phyloP scores from a whole-genome alignment of 257 asterid species.

The Nyctanthes arbortristis region DNA sequence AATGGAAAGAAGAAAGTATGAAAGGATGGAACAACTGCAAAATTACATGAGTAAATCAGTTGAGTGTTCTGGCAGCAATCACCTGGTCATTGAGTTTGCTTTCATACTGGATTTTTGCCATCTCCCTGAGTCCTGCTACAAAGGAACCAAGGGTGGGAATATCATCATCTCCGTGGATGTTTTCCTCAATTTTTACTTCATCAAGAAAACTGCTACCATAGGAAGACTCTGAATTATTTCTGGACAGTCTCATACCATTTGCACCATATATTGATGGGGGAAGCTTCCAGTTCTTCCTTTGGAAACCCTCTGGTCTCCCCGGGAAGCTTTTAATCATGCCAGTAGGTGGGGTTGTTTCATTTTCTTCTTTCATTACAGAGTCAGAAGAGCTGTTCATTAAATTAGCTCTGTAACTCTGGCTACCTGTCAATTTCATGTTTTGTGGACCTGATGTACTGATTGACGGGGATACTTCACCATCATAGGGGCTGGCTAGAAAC shows the following conservation, averaged over 20 bases:
- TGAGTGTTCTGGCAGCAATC: constrained; percentile 20
- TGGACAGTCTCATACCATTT: constrained; percentile 37
- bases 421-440: constrained; percentile 49
- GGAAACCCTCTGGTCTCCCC: constrained; percentile 63
- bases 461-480: constrained; percentile 40
- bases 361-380: constrained; percentile 43
- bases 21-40: neutral
- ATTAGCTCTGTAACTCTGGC: constrained; percentile 68
- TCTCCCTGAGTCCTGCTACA: constrained; percentile 92
- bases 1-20: neutral
- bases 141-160: constrained; percentile 91
- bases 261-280: constrained; percentile 72
- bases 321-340: constrained; percentile 54
- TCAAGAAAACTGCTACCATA: constrained; percentile 56
- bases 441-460: constrained; percentile 44
- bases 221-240: constrained; percentile 67
- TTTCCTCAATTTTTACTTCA: constrained; percentile 47
- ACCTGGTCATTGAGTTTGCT: constrained; percentile 60
- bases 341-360: constrained; percentile 70
- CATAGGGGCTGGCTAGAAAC: constrained; percentile 43
- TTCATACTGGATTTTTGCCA: constrained; percentile 77
- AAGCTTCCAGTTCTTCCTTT: constrained; percentile 81
- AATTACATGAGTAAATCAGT: neutral
- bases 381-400: constrained; percentile 42
- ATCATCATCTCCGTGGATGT: constrained; percentile 65